A percentile compares a stretch with the other conserved stretches of the same genome.
These are phyloP conservation scores for Ophiostoma sp. DNA, from an alignment of 2,329 filamentous ascomycete genomes.

Conservation along the genomic window DNA sequence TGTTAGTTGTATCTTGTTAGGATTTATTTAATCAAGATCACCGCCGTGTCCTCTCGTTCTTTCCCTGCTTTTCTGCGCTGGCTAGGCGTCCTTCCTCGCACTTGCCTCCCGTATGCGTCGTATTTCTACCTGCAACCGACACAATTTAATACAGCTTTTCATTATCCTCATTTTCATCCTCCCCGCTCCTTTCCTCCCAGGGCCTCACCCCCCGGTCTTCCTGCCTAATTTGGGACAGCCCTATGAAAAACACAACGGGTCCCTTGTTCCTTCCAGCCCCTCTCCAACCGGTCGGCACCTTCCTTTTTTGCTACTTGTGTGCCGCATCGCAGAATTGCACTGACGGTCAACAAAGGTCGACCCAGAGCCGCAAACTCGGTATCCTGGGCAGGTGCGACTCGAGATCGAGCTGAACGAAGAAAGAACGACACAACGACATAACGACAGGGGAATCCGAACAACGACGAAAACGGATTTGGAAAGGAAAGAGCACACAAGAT, in stretches of 20 bases:
- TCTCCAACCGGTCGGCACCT: not conserved
- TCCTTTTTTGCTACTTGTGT: not conserved
- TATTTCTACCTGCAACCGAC: not conserved
- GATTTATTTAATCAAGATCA: not conserved
- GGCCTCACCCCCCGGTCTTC: not conserved
- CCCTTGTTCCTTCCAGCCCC: conserved; percentile 2
- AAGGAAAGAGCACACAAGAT: not conserved
- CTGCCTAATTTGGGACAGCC: conserved; percentile 18
- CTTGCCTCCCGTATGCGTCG: conserved; percentile 10
- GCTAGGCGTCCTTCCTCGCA: not conserved
- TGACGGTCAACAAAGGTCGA: not conserved
- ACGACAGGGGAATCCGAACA: not conserved
- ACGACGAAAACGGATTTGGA: not conserved
- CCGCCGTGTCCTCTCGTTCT: not conserved
- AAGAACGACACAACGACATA: not conserved
- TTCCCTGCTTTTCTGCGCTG: not conserved
- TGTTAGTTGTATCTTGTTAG: not conserved
- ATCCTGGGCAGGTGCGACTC: conserved; percentile 8
- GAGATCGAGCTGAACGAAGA: not conserved
- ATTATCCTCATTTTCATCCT: not conserved
- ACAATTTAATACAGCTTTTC: not conserved
- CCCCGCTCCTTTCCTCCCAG: not conserved
- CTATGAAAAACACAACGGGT: not conserved
- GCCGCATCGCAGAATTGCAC: not conserved
- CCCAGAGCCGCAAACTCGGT: not conserved